These are phyloP conservation scores for Pestalotiopsis sp. DNA, from an alignment of 2,329 filamentous ascomycete species.

Conservation along the genomic window DNA sequence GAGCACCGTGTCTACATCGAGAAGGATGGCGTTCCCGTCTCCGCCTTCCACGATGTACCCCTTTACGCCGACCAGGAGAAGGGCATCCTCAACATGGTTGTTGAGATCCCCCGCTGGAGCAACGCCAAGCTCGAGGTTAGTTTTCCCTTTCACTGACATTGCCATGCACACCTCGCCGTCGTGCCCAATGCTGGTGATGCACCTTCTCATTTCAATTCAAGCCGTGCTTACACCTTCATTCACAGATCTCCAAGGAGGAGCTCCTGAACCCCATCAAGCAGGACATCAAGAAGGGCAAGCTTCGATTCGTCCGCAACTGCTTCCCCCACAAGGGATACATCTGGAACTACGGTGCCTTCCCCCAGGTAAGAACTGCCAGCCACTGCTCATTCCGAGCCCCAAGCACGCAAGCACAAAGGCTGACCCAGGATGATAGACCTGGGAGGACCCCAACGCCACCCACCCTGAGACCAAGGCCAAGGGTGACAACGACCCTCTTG, in stretches of 20 bases:
- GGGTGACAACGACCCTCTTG: constrained; percentile 98
- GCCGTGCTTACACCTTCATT: constrained; percentile 13
- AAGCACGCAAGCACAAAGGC: constrained; percentile 13
- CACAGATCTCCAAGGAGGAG: constrained; percentile 97
- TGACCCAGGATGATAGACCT: constrained; percentile 66
- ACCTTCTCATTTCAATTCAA: not conserved
- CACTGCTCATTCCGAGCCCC: constrained; percentile 15
- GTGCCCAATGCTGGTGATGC: not conserved
- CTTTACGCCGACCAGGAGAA: constrained; percentile 96
- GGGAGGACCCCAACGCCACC: constrained; percentile 95
- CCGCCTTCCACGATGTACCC: constrained; percentile 97
- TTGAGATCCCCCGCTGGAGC: constrained; percentile 99
- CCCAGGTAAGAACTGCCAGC: constrained; percentile 67
- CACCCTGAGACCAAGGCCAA: constrained; percentile 99
- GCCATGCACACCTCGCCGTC: not conserved
- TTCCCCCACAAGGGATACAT: constrained; percentile 99
- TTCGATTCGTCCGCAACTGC: constrained; percentile 99
- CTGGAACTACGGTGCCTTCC: constrained; percentile 99
- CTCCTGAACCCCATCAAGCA: constrained; percentile 99
- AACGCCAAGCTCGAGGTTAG: constrained; percentile 98
- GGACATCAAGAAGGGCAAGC: constrained; percentile 99
- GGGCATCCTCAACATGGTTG: constrained; percentile 97
- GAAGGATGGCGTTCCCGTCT: constrained; percentile 92
- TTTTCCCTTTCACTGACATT: constrained; percentile 23
- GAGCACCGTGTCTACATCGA: constrained; percentile 98